These are phyloP conservation scores for Nicotiana noctiflora DNA, from an alignment of 257 asterid species.

Conservation along the genomic window DNA sequence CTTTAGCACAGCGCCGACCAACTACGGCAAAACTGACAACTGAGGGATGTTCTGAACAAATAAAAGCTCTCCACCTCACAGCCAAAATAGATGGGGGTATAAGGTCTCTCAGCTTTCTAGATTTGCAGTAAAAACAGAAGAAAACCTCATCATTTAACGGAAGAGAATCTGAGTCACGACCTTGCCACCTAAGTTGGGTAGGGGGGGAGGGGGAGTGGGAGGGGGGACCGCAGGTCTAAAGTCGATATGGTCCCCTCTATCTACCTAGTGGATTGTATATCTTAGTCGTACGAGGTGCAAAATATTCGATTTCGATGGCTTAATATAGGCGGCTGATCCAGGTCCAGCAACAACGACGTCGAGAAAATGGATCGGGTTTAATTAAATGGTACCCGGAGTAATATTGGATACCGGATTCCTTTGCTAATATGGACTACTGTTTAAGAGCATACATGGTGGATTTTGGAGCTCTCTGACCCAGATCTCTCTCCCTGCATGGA, in stretches of 20 bases:
- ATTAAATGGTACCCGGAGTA: slow-evolving; percentile 4
- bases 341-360: slow-evolving; percentile 8
- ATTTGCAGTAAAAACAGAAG: slow-evolving; percentile 9
- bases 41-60: neutral
- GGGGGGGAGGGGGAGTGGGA: too few species aligned
- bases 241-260: slow-evolving; percentile 26
- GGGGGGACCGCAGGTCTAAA: neutral
- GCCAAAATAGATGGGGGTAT: neutral
- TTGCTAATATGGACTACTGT: slow-evolving; percentile 18
- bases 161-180: neutral
- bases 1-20: neutral
- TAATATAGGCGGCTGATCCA: slow-evolving; percentile 27
- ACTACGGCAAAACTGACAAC: neutral
- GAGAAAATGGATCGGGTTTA: neutral
- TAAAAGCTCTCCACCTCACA: slow-evolving; percentile 3
- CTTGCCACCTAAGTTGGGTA: too few species aligned
- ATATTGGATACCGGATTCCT: neutral
- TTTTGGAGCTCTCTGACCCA: slow-evolving; percentile 11
- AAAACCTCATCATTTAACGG: slow-evolving; percentile 12
- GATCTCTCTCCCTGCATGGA: slow-evolving; percentile 20
- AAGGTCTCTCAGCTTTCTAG: neutral
- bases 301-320: neutral
- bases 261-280: slow-evolving; percentile 21
- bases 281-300: slow-evolving; percentile 20
- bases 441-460: slow-evolving; percentile 33